Conservation (phyloP, 345 rosid genomes). For the Lagerstroemia speciosa region DNA sequence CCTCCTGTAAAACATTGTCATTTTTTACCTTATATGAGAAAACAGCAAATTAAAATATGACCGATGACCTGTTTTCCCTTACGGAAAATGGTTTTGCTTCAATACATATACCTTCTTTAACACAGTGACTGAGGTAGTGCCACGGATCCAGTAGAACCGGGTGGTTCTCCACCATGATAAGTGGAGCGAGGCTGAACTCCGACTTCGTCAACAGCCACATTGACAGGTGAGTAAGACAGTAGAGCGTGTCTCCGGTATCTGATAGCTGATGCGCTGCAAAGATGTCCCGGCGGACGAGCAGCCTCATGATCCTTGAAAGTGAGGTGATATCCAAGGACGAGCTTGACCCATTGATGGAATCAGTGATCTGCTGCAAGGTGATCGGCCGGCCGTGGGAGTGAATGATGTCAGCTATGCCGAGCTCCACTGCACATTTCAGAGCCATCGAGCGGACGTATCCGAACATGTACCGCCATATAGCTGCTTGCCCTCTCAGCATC, state of each 20-base stretch:
- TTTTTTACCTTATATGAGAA: too few relatives aligned
- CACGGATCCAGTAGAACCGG: slow-evolving; percentile 15
- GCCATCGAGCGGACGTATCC: slow-evolving; percentile 29
- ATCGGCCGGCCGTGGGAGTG: slow-evolving; percentile 9
- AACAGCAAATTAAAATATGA: too few relatives aligned
- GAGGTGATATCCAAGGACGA: slow-evolving; percentile 9
- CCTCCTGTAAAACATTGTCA: too few relatives aligned
- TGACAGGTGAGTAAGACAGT: slow-evolving; percentile 18
- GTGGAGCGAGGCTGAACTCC: slow-evolving; percentile 22
- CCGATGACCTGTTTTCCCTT: too few relatives aligned
- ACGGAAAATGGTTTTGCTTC: too few relatives aligned
- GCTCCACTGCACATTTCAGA: slow-evolving; percentile 27
- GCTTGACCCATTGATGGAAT: slow-evolving; percentile 5
- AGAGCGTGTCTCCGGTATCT: slow-evolving; percentile 7
- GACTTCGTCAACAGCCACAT: slow-evolving; percentile 17
- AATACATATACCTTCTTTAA: slow-evolving; percentile 4
- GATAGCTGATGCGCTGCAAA: slow-evolving; percentile 17
- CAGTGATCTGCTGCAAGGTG: slow-evolving; percentile 24
- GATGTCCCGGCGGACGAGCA: slow-evolving; percentile 23
- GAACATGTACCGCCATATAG: slow-evolving; percentile 17
- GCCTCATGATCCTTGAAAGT: slow-evolving; percentile 29
- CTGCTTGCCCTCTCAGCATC: slow-evolving; percentile 15
- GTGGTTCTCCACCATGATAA: slow-evolving; percentile 19
- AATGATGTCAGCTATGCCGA: slow-evolving; percentile 32
- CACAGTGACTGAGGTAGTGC: slow-evolving; percentile 19